phyloP scores from a whole-genome alignment of 2,329 filamentous ascomycete genomes.

The Calonectria honghensis region DNA sequence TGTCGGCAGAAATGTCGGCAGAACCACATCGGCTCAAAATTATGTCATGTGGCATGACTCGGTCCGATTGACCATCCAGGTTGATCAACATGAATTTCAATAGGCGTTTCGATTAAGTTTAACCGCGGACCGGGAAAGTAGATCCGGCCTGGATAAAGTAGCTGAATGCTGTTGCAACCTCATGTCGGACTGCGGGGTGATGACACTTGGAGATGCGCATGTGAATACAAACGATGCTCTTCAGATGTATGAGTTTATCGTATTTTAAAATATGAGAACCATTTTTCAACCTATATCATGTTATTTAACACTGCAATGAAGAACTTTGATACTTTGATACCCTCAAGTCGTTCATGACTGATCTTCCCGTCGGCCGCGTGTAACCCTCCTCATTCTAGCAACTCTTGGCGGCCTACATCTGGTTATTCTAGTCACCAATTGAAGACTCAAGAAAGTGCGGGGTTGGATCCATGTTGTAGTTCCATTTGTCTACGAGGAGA shows the following conservation, averaged over 20 bases:
- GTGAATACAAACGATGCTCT: background rate
- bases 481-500: background rate
- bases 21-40: background rate
- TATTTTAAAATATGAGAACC: background rate
- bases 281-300: background rate
- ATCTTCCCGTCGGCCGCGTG: background rate
- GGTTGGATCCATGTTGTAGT: conserved; percentile 1
- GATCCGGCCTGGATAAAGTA: conserved; percentile 9
- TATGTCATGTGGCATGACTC: background rate
- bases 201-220: background rate
- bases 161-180: background rate
- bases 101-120: conserved; percentile 6
- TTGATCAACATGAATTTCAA: background rate
- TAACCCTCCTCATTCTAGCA: background rate
- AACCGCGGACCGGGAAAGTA: conserved; percentile 14
- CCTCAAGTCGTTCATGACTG: background rate
- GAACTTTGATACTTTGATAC: background rate
- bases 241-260: background rate
- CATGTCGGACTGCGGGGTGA: background rate
- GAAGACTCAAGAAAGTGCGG: background rate
- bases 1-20: conserved; percentile 1
- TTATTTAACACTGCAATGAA: background rate
- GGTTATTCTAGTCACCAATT: background rate
- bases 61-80: background rate
- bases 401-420: background rate